Conservation (phyloP, 129 eudicot genomes). For the Smallanthus sonchifolius region DNA sequence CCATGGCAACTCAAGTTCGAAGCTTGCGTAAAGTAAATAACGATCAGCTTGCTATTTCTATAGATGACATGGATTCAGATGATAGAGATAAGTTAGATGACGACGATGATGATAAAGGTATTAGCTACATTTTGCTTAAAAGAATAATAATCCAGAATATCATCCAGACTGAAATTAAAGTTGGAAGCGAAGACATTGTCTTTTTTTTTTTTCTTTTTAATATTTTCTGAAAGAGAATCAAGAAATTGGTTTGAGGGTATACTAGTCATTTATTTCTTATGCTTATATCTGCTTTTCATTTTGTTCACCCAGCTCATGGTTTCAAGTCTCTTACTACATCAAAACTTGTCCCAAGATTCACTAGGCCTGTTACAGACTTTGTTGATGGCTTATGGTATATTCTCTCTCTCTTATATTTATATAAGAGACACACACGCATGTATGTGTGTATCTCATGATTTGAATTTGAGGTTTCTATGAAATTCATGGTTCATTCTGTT, state of each 20-base stretch:
- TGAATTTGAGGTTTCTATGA: not conserved
- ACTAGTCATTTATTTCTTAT: conserved; percentile 5
- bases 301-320: conserved; percentile 75
- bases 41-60: conserved; percentile 85
- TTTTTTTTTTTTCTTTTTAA: not conserved
- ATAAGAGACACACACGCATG: not conserved
- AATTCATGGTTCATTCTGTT: not conserved
- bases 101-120: conserved; percentile 95
- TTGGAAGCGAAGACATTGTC: not conserved
- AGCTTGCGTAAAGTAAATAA: conserved; percentile 82
- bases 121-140: not conserved
- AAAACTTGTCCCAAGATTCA: conserved; percentile 79
- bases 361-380: conserved; percentile 82
- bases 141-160: not conserved
- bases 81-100: conserved; percentile 52
- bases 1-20: conserved; percentile 76
- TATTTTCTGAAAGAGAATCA: not conserved
- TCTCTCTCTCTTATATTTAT: conserved; percentile 9
- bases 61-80: conserved; percentile 69
- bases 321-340: conserved; percentile 97
- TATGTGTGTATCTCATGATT: not conserved
- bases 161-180: not conserved
- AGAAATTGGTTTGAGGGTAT: conserved; percentile 15
- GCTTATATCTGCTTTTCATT: conserved; percentile 3
- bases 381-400: conserved; percentile 91